Percentiles rank a stretch among this genome's conserved stretches.
phyloP scores from a whole-genome alignment of 306 rosid genomes.

The Gillenia trifoliata region DNA sequence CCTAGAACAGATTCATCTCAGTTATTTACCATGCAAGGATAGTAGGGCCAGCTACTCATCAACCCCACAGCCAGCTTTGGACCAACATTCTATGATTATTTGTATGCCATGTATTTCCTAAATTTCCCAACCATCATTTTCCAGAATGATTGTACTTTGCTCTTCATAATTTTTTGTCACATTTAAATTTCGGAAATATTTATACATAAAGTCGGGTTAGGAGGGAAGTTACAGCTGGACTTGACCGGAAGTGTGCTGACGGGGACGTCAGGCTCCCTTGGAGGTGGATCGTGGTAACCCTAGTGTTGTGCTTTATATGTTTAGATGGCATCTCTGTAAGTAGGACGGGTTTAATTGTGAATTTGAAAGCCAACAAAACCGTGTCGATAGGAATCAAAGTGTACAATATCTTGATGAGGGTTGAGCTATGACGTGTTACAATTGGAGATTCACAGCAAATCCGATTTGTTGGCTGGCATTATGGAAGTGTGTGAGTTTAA shows the following conservation, averaged over 20 bases:
- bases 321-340: background rate
- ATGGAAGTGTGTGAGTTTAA: background rate
- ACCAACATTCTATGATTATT: conserved; percentile 3
- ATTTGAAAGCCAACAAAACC: background rate
- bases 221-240: background rate
- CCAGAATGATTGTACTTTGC: background rate
- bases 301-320: background rate
- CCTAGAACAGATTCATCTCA: conserved; percentile 19
- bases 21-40: conserved; percentile 8
- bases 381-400: too few species aligned
- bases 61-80: background rate
- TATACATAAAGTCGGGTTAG: background rate
- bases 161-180: background rate
- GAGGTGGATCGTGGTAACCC: background rate
- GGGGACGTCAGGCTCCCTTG: rapidly evolving
- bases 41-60: conserved; percentile 1
- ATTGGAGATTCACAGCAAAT: too few species aligned
- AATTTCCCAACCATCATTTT: background rate
- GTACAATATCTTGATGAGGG: too few species aligned
- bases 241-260: background rate
- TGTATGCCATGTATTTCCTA: background rate
- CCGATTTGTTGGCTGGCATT: background rate
- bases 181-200: too few species aligned
- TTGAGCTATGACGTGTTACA: too few species aligned
- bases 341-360: background rate